Evolutionary conservation across 495 filamentous ascomycete genomes (phyloP), one percentile per base, ranked within the genome.

Genomic region (Baudoinia panamericana): DNA sequence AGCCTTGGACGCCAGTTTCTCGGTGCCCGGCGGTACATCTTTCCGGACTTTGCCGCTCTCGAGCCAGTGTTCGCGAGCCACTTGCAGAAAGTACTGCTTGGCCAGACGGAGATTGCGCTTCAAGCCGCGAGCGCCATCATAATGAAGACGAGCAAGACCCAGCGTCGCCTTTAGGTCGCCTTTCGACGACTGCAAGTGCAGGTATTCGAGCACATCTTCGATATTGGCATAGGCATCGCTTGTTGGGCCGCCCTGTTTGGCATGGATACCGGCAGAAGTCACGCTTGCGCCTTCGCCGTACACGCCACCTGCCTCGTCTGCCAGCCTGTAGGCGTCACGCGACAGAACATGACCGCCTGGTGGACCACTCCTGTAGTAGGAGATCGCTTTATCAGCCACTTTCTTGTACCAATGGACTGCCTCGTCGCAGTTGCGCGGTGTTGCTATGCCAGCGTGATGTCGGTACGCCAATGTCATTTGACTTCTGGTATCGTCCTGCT

Each of bases 381-480:
- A 68, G 27, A 96, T 82, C 16, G 85, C 87, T 60, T 95, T 95
- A 58, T 94, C 86, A 6, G 92, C 92, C 4, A 90, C 90, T 36
- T 69, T 73, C 59, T 90, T 92, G 65, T 99, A 99, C 61, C 86
- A 87, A 51, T 77, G 73, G 26, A 75, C 74, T 20, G 90, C 84
- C 36, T 77, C 68, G 30, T 94, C 82, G 60, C 92, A 99, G 54
- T 80, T 81, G 52, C 84, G 76, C 0, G 84, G 71, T 4, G 80
- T 80, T 1, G 80, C 84, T 38, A 99, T 86, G 2, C 90, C 92
- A 5, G 72, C 72, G 50, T 87, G 75, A 58, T 94, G 76, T 36
- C 92, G 75, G 54, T 84, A 90, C 10, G 83, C 92, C 9, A 88
- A 67, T 1, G 87, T 86, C 92, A 99, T 96, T 62, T 99, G 79